Percentiles rank a stretch among this genome's conserved stretches.
These are phyloP conservation scores for Ustilago nuda DNA, from an alignment of 1,284 basidiomycete genomes.

Conservation along the genomic window DNA sequence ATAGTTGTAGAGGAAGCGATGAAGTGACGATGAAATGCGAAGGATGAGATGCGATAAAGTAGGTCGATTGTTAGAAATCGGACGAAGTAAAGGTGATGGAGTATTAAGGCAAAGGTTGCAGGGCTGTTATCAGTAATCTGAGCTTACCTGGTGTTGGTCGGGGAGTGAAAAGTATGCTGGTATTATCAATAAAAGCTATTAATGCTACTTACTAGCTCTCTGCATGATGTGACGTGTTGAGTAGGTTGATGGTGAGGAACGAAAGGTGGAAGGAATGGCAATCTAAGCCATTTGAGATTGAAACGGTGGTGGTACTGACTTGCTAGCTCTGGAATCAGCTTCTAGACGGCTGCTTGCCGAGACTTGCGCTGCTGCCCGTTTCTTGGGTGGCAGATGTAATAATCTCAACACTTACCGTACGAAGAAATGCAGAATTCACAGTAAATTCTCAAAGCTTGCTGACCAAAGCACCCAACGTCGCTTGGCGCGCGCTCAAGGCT, in stretches of 20 bases:
- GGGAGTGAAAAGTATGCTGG: too few relatives aligned
- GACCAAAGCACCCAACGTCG: constrained; percentile 29
- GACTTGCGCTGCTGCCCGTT: constrained; percentile 8
- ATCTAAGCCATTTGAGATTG: constrained; percentile 23
- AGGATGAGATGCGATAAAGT: neutral
- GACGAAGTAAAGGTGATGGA: neutral
- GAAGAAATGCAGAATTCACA: constrained; percentile 16
- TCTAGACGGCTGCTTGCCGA: constrained; percentile 14
- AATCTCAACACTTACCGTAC: constrained; percentile 33
- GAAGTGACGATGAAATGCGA: neutral
- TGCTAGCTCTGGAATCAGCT: neutral
- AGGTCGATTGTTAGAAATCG: neutral
- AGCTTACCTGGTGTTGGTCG: neutral
- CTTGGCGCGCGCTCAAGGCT: constrained; percentile 21
- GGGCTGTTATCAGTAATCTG: constrained; percentile 12
- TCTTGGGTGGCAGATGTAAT: constrained; percentile 21
- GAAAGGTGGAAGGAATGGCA: constrained; percentile 1
- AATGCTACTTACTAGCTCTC: constrained; percentile 41
- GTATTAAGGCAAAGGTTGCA: neutral
- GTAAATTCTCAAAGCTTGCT: constrained; percentile 24
- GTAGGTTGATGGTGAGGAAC: constrained; percentile 27
- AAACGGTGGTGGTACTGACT: constrained; percentile 25
- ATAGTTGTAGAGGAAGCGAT: neutral
- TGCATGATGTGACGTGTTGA: constrained; percentile 40
- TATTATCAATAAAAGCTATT: neutral